Base-by-base conservation (phyloP, 1,139 yeast genomes). In the Zygoascus sp. region DNA sequence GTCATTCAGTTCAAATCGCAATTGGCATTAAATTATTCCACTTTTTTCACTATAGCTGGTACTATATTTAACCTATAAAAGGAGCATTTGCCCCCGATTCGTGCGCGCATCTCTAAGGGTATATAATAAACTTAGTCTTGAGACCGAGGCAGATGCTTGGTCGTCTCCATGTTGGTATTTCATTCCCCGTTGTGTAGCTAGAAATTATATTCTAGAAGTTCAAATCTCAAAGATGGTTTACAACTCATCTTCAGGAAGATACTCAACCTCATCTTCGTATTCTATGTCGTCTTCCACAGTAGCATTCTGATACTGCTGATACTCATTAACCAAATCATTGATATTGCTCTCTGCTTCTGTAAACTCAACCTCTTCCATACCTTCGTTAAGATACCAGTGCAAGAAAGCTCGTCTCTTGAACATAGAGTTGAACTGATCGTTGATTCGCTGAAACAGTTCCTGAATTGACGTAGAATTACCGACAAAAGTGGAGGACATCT, bases 361-460 rank as follows among this genome's bases (percentile, higher is more conserved):
- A 68, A 88, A 88, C 73, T 88, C 96, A 76, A 82, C 77, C 69
- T 83, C 94, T 64, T 88, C 96, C 96, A 88, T 88, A 72, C 96
- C 96, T 70, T 88, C 96, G 56, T 83, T 79, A 19, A 94, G 85
- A 70, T 86, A 88, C 96, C 96, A 88, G 70, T 88, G 96, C 72
- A 88, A 81, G 80, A 88, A 88, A 56, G 96, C 96, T 70, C 83
- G 84, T 75, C 94, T 85, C 69, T 88, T 81, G 69, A 84, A 88
- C 96, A 88, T 88, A 51, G 90, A 90, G 60, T 84, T 76, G 70
- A 88, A 88, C 72, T 88, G 96, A 63, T 79, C 88, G 56, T 94
- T 92, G 50, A 88, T 84, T 70, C 96, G 82, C 72, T 83, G 82
- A 72, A 88, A 88, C 61, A 88, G 75, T 67, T 86, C 95, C 72